Conservation (phyloP, 495 filamentous ascomycete genomes). For the Aspergillus hancockii region DNA sequence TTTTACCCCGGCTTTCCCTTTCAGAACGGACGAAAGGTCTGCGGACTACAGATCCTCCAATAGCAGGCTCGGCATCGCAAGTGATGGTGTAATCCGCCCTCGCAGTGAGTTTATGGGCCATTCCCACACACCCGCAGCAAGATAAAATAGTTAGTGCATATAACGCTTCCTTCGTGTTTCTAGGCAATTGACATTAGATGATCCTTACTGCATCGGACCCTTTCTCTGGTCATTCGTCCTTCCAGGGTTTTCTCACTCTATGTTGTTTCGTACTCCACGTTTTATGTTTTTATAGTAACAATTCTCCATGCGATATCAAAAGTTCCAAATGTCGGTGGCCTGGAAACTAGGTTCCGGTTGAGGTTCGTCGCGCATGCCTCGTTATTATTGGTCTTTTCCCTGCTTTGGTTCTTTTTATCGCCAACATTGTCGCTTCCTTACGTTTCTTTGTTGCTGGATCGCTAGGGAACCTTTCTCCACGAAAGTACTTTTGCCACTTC, state of each 20-base stretch:
- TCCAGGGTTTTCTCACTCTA: neutral
- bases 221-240: constrained; percentile 5
- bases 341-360: neutral
- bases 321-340: constrained; percentile 8
- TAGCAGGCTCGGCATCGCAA: constrained; percentile 25
- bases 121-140: constrained; percentile 8
- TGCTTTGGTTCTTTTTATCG: neutral
- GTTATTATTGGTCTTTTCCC: neutral
- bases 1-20: constrained; percentile 14
- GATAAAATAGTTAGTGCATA: neutral
- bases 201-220: constrained; percentile 9
- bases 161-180: neutral
- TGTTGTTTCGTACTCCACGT: neutral
- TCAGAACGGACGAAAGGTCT: neutral
- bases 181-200: constrained; percentile 4
- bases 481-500: constrained; percentile 11
- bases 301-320: neutral
- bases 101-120: constrained; percentile 4
- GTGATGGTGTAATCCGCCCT: constrained; percentile 26
- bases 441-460: neutral
- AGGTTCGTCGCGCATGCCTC: neutral
- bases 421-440: neutral
- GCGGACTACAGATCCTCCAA: constrained; percentile 21
- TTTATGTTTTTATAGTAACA: constrained; percentile 4
- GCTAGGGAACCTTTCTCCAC: neutral